Conservation (phyloP, 495 filamentous ascomycete species). For the Terfezia boudieri region DNA sequence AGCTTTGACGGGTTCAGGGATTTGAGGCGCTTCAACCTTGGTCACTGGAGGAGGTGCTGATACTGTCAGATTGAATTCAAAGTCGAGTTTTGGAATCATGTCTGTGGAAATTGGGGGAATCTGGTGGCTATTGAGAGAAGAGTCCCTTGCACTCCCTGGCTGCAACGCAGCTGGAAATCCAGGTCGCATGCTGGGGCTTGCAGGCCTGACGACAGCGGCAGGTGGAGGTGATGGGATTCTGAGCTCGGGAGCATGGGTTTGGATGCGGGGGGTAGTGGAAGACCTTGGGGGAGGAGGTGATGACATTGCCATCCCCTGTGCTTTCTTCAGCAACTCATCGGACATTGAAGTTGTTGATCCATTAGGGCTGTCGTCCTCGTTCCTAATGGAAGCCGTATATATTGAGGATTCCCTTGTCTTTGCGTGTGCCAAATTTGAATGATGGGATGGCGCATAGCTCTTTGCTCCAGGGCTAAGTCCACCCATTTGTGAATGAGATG, state of each 20-base stretch:
- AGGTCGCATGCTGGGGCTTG: constrained; percentile 11
- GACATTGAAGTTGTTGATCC: constrained; percentile 27
- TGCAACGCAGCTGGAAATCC: constrained; percentile 6
- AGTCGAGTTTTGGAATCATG: too few relatives aligned
- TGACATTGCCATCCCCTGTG: constrained; percentile 42
- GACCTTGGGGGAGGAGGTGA: constrained; percentile 26
- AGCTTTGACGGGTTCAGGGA: background rate
- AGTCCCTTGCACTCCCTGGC: background rate
- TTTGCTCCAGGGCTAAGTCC: background rate
- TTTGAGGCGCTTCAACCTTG: background rate
- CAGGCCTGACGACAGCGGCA: constrained; percentile 3
- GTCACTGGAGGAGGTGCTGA: background rate
- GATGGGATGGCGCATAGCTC: background rate
- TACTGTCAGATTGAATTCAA: too few relatives aligned
- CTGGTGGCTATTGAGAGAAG: background rate
- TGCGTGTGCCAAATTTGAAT: background rate
- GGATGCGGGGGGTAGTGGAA: constrained; percentile 2
- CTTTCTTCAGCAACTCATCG: constrained; percentile 37
- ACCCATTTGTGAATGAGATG: too few relatives aligned
- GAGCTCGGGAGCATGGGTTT: background rate
- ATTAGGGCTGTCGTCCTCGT: constrained; percentile 23
- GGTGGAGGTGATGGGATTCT: constrained; percentile 5
- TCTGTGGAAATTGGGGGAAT: too few relatives aligned
- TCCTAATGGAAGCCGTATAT: constrained; percentile 21
- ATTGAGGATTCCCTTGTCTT: constrained; percentile 12